phyloP scores from a whole-genome alignment of 768 basidiomycete genomes.

The Gelatoporia subvermispora region DNA sequence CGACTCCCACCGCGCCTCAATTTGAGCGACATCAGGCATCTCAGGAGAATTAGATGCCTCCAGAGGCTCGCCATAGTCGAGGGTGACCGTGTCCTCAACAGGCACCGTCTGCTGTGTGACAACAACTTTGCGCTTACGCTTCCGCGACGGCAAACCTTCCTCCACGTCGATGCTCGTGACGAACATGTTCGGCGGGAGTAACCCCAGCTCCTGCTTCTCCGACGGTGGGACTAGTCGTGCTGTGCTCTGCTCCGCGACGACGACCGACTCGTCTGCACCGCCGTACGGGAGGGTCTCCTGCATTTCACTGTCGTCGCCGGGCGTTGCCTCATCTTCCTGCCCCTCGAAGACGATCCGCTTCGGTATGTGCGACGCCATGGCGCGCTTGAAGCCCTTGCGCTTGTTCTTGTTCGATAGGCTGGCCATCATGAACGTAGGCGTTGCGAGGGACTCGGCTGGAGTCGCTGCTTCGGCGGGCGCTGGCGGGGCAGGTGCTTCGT shows the following conservation, averaged over 20 bases:
- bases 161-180: slow-evolving; percentile 74
- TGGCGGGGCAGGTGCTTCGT: not conserved
- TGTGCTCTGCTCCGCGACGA: not conserved
- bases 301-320: not conserved
- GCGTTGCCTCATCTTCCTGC: slow-evolving; percentile 5
- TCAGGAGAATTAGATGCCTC: slow-evolving; percentile 1
- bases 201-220: slow-evolving; percentile 42
- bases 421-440: slow-evolving; percentile 37
- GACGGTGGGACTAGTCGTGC: slow-evolving; percentile 59
- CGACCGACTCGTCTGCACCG: slow-evolving; percentile 3
- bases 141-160: slow-evolving; percentile 35
- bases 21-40: not conserved
- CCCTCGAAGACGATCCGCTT: slow-evolving; percentile 52
- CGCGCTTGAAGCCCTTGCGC: slow-evolving; percentile 57
- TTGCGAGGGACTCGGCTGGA: slow-evolving; percentile 7
- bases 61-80: slow-evolving; percentile 16
- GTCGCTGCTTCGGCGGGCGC: not conserved
- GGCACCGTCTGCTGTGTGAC: slow-evolving; percentile 11
- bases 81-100: slow-evolving; percentile 18
- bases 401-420: slow-evolving; percentile 73
- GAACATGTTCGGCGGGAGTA: slow-evolving; percentile 57
- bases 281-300: slow-evolving; percentile 9
- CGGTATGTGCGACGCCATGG: slow-evolving; percentile 37
- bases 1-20: slow-evolving; percentile 24
- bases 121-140: slow-evolving; percentile 33